These are phyloP conservation scores for Stephania japonica DNA, from an alignment of 164 flowering plant genomes.

Conservation along the genomic window DNA sequence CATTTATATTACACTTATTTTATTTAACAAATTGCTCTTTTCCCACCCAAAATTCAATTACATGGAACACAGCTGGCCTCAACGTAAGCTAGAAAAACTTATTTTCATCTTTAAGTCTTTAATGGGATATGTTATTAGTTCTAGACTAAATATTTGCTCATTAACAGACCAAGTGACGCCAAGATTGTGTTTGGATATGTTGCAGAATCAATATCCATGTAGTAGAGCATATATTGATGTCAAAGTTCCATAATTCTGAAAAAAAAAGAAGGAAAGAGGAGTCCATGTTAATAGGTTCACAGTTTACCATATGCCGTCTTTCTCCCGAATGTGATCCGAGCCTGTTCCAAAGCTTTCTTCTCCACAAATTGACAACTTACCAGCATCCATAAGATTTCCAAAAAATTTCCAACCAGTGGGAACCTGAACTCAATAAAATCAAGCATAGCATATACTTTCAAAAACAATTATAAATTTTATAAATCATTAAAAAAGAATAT, in stretches of 20 bases:
- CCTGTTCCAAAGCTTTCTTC: constrained; percentile 99
- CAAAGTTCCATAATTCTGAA: background rate
- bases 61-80: too few species aligned
- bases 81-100: too few species aligned
- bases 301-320: constrained; percentile 98
- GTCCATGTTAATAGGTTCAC: background rate
- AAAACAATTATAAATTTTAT: background rate
- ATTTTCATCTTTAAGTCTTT: too few species aligned
- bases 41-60: too few species aligned
- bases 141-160: too few species aligned
- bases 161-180: too few species aligned
- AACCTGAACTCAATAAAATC: constrained; percentile 45
- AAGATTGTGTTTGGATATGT: too few species aligned
- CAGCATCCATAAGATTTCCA: constrained; percentile 99
- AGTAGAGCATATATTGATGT: background rate
- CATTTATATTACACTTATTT: too few species aligned
- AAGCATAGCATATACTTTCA: constrained; percentile 7
- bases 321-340: constrained; percentile 98
- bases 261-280: background rate
- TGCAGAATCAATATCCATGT: background rate
- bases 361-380: constrained; percentile 91
- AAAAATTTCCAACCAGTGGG: constrained; percentile 99
- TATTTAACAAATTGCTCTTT: too few species aligned
- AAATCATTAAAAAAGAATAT: background rate
- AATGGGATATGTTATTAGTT: too few species aligned